Base-by-base conservation (phyloP, 352 stramenopile species). In the Blastocystis sp. region DNA sequence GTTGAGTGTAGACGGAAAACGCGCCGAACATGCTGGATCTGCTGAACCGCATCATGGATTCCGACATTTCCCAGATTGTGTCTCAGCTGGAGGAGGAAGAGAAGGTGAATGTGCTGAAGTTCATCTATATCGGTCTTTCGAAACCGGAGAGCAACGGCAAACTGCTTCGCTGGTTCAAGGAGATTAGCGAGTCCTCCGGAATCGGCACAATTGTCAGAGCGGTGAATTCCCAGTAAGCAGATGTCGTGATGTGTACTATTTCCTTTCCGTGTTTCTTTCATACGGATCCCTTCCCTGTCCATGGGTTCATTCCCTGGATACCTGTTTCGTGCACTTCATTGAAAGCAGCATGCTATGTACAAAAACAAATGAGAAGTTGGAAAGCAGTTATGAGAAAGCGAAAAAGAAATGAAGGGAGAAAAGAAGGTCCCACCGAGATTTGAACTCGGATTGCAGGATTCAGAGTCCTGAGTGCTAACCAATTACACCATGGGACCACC, bases 61-160 rank as follows among this genome's bases (percentile, higher is more conserved):
- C 66, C 14, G 34, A 34, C 21, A 77, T 77, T 60, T 43, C 66
- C 11, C 34, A 60, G n/a, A 54, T 77, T 19, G 66, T 77, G 34
- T 60, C 38, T 77, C 66, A 77, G 66, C 66, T 77, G 11, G 66
- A 77, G n/a, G 66, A 77, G n/a, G 66, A 77, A 54, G 66, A 77
- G 42, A 77, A 77, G 52, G 17, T 10, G 2, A 28, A 60, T 60
- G 7, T 77, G 21, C 42, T 77, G 42, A 77, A 77, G 34, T 60
- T 34, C 45, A 54, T 77, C 4, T 77, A 77, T 77, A 77, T 77
- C 60, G 66, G 66, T 60, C 66, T 77, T 57, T 7, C 66, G n/a
- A 54, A 57, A 34, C 66, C 66, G 19, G 66, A 77, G 38, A 77
- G 60, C n/a, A 77, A 77, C 34, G 66, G 66, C 54, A 77, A 77